Percentiles rank a stretch among this genome's conserved stretches.
Evolutionary conservation across 106 monocot species (phyloP).

Genomic region (Allium fistulosum): DNA sequence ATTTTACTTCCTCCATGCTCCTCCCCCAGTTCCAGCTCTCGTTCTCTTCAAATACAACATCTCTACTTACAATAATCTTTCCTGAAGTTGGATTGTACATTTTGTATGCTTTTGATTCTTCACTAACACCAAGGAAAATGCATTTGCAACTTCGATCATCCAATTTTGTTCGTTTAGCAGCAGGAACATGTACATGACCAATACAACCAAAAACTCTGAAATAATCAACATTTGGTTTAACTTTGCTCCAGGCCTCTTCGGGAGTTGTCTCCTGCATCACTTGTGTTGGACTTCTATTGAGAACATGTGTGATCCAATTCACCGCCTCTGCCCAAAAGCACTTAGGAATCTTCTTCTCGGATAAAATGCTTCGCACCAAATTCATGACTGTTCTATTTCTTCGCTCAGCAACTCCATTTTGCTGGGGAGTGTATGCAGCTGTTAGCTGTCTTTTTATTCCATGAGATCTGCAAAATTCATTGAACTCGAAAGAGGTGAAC

Average conservation of each 20-base stretch:
- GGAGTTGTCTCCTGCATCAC: neutral
- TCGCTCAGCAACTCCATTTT: neutral
- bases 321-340: neutral
- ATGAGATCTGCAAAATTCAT: neutral
- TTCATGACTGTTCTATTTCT: neutral
- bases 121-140: neutral
- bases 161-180: neutral
- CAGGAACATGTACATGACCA: neutral
- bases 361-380: neutral
- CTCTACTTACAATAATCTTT: neutral
- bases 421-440: neutral
- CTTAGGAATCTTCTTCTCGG: neutral
- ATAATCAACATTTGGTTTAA: neutral
- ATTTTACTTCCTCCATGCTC: neutral
- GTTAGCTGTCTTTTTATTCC: neutral
- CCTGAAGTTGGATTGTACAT: neutral
- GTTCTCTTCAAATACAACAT: slow-evolving; percentile 5
- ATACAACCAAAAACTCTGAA: neutral
- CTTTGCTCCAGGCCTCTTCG: neutral
- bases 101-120: slow-evolving; percentile 1
- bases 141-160: neutral
- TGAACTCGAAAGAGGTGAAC: neutral
- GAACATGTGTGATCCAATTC: neutral
- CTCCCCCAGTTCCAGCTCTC: neutral
- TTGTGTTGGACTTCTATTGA: neutral